Evolutionary conservation across 1,139 yeast genomes (phyloP), one percentile per base, ranked within the genome.

Genomic region (Yamadazyma dendronema): DNA sequence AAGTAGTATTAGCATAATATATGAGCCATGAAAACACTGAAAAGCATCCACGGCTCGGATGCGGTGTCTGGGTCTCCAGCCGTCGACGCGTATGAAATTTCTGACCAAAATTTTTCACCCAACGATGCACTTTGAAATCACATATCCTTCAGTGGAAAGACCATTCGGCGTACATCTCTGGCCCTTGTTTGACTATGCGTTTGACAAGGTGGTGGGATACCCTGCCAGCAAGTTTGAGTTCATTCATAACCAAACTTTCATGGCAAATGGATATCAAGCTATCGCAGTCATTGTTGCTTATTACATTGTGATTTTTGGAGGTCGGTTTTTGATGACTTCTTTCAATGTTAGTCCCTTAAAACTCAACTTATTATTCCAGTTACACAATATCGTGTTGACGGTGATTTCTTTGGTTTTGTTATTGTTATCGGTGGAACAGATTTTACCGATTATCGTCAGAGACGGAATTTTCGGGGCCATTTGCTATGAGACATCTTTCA

Each of bases 81-180:
- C n/a, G n/a, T n/a, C n/a, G 9, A 9, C 22, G 22, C 22, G 9
- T 19, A 19, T 19, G 22, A 19, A n/a, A n/a, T n/a, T 19, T 6
- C 22, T 6, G 22, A 6, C 22, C 8, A 11, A 28, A 34, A 22
- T n/a, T 35, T 35, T 28, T 30, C 32, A 30, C n/a, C 37, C 31
- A 31, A n/a, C n/a, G 28, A 40, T 40, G 40, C n/a, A 15, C 10
- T 4, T 56, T 17, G 54, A 55, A 40, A 23, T 56, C 16, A 38
- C 41, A 16, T 37, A 41, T 31, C 97, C 97, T 30, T 67, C 84
- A 29, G 56, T 88, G 38, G 85, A 85, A 37, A 75, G 87, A 45
- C 97, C 97, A 13, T 92, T 90, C 61, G 98, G 98, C 34, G 47
- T 92, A 37, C 77, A 85, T 53, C 71, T 92, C 46, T 92, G 96